Evolutionary conservation across 2,329 filamentous ascomycete species (phyloP), one percentile per base, ranked within the genome.

Genomic region (Xylaria polymorpha): DNA sequence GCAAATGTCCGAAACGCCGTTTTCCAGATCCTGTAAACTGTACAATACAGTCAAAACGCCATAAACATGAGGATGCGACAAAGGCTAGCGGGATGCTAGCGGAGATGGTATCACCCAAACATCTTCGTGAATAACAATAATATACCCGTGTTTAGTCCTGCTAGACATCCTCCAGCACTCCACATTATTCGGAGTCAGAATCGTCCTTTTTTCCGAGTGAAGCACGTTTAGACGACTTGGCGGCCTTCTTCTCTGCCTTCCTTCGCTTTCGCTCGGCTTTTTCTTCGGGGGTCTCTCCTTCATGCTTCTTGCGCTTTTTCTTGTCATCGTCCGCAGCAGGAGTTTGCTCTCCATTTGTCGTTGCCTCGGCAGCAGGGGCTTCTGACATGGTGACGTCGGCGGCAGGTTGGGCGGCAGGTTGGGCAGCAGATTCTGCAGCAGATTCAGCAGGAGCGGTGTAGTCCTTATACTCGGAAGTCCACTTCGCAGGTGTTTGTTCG

Each of bases 391-490:
- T 77, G 66, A 86, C 82, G 67, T 82, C 78, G 22, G 83, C 78
- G 41, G 85, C 80, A 43, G 84, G 81, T 57, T 82, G 25, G 22
- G 83, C 78, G 41, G 85, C 80, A 43, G 84, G 81, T 57, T 82
- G 25, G 25, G 25, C 25, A 43, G 85, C 80, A 43, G 84, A 43
- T 4, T 83, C 37, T 22, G 56, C 59, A 0, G 84, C 81, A 44
- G 77, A 82, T 57, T 82, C 83, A 61, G 83, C 81, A 18, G 86
- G 84, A 3, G 69, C 61, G 77, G 87, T 90, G 85, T 90, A 97
- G 85, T 98, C 96, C 83, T 94, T 95, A 88, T 99, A 99, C 74
- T 93, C 92, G 44, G 88, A 84, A 75, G 92, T 94, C 96, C 96
- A 99, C 83, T 96, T 93, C 76, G 94, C 90, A 32, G 96, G 96